Conservation (phyloP, 306 rosid species). For the Fagus crenata region DNA sequence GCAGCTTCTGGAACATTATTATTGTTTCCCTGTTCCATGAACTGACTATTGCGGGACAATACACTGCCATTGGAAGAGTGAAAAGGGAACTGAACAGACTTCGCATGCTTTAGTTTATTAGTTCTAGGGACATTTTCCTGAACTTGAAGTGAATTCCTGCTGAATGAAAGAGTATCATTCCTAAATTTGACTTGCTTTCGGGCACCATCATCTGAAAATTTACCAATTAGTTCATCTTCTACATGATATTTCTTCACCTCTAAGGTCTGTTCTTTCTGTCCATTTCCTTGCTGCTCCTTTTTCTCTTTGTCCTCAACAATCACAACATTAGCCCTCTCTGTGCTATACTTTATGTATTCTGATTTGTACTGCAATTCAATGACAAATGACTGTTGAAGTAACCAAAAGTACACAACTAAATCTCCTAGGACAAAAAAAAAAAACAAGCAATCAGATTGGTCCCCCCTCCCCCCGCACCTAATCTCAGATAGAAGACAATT, state of each 20-base stretch:
- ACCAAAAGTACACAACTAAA: conserved; percentile 22
- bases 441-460: not conserved
- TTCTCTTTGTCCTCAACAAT: conserved; percentile 31
- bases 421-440: not conserved
- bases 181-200: conserved; percentile 34
- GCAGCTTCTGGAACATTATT: conserved; percentile 29
- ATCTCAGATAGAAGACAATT: not conserved
- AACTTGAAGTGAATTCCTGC: conserved; percentile 34
- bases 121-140: conserved; percentile 26
- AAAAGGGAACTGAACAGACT: conserved; percentile 37
- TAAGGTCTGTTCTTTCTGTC: conserved; percentile 13
- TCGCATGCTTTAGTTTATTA: conserved; percentile 45
- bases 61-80: conserved; percentile 39
- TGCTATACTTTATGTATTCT: conserved; percentile 33
- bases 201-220: conserved; percentile 39
- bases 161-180: conserved; percentile 28
- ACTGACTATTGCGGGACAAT: conserved; percentile 30
- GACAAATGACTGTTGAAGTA: conserved; percentile 26
- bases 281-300: conserved; percentile 33
- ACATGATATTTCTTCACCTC: conserved; percentile 28
- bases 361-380: conserved; percentile 51
- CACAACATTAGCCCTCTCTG: conserved; percentile 25
- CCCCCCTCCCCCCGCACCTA: not conserved
- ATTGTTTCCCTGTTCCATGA: conserved; percentile 37
- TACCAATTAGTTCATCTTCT: conserved; percentile 36